phyloP scores from a whole-genome alignment of 371 early-diverging fungal genomes.

The Haplosporangium sp. region DNA sequence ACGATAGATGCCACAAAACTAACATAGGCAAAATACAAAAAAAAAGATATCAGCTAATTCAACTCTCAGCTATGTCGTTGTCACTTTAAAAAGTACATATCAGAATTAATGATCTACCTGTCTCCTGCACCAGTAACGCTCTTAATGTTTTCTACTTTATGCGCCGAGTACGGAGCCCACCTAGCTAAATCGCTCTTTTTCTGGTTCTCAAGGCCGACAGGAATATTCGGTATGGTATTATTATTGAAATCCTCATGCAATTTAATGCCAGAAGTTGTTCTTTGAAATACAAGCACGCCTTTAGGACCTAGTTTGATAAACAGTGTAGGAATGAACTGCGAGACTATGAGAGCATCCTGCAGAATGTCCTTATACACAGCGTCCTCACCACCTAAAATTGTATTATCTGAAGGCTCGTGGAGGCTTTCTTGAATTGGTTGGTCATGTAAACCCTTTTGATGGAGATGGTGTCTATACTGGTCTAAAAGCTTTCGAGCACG shows the following conservation, averaged over 20 bases:
- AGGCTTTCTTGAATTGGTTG: slow-evolving; percentile 24
- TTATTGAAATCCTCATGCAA: background rate
- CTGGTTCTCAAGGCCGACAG: background rate
- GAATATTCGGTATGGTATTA: background rate
- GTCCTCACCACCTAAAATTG: slow-evolving; percentile 1
- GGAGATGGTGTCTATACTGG: background rate
- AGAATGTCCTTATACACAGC: slow-evolving; percentile 67
- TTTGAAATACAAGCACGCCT: slow-evolving; percentile 35
- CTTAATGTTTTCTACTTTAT: slow-evolving; percentile 55
- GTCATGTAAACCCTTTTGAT: background rate
- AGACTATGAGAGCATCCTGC: slow-evolving; percentile 57
- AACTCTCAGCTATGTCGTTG: no score
- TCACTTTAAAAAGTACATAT: no score
- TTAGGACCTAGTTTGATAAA: slow-evolving; percentile 38
- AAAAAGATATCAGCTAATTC: background rate
- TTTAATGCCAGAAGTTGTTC: slow-evolving; percentile 3
- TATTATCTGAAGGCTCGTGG: slow-evolving; percentile 32
- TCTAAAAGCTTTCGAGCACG: slow-evolving; percentile 4
- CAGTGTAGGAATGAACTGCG: slow-evolving; percentile 37
- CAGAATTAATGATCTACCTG: slow-evolving; percentile 56
- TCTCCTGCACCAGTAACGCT: slow-evolving; percentile 84
- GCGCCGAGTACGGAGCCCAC: slow-evolving; percentile 30
- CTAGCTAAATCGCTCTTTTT: slow-evolving; percentile 15
- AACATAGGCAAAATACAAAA: background rate
- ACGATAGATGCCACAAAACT: slow-evolving; percentile 58